Conservation (phyloP, 1,284 basidiomycete genomes). For the Leccinum cinnamomeum region DNA sequence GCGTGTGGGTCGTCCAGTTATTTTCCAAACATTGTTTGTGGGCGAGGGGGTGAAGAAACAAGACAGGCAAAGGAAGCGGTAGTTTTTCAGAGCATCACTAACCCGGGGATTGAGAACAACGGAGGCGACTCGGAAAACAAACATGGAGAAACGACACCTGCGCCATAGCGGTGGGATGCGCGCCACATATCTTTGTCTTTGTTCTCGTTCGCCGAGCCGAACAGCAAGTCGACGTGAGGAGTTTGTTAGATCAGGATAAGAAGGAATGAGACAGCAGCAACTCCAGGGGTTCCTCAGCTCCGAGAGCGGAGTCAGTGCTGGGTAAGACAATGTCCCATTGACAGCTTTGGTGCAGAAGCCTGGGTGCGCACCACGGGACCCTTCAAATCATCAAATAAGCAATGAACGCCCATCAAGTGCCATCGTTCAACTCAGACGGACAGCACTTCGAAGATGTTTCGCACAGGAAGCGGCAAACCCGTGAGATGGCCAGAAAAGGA, state of each 20-base stretch:
- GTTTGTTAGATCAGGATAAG: background rate
- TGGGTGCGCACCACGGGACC: too few relatives aligned
- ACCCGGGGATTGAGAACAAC: background rate
- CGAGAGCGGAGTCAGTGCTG: background rate
- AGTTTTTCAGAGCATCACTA: background rate
- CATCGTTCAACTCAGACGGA: too few relatives aligned
- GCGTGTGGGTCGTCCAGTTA: background rate
- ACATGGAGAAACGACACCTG: background rate
- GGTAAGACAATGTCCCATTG: background rate
- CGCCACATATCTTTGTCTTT: background rate
- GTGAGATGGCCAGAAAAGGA: constrained; percentile 12
- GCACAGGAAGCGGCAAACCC: constrained; percentile 13
- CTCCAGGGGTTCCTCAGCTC: too few relatives aligned
- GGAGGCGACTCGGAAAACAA: background rate
- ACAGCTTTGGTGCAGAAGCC: too few relatives aligned
- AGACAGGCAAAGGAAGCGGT: background rate
- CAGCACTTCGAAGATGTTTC: background rate
- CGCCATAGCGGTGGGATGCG: background rate
- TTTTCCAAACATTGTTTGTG: background rate
- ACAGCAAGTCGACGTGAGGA: background rate
- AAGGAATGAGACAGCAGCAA: background rate
- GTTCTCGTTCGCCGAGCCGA: background rate
- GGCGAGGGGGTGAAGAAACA: background rate
- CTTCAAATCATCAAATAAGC: background rate
- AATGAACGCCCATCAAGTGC: too few relatives aligned